phyloP scores from a whole-genome alignment of 371 early-diverging fungal genomes.

The Entomophthora muscae region DNA sequence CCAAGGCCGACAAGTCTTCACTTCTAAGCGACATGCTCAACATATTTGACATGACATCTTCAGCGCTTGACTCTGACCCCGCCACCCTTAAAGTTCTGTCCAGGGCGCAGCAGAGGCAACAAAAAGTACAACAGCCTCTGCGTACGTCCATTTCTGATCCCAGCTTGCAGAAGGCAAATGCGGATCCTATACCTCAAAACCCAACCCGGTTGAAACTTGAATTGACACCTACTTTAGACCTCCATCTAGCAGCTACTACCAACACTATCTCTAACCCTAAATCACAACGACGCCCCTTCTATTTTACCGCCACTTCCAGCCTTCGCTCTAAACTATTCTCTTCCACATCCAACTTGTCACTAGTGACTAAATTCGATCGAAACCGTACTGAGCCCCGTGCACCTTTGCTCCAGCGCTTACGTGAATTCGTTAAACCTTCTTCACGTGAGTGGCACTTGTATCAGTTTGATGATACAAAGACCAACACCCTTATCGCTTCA shows the following conservation, averaged over 20 bases:
- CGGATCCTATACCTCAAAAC: background rate
- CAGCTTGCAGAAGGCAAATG: background rate
- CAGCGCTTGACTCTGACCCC: background rate
- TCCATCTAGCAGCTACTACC: background rate
- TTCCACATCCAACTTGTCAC: background rate
- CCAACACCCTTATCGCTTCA: background rate
- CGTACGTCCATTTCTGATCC: background rate
- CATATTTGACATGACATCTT: background rate
- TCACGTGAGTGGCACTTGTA: background rate
- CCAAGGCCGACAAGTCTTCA: background rate
- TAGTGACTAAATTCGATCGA: background rate
- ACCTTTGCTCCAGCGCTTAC: background rate
- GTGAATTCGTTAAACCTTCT: background rate
- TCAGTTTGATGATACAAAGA: background rate
- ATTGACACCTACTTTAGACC: background rate
- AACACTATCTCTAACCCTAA: background rate
- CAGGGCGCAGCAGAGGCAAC: too few species aligned
- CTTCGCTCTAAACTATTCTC: background rate
- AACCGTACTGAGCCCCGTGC: background rate
- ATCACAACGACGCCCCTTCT: background rate
- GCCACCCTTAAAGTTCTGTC: background rate
- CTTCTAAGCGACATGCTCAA: background rate
- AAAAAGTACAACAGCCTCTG: background rate
- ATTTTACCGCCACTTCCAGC: background rate
- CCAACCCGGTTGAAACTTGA: background rate